phyloP scores from a whole-genome alignment of 441 rosid species.

The Metrosideros polymorpha region DNA sequence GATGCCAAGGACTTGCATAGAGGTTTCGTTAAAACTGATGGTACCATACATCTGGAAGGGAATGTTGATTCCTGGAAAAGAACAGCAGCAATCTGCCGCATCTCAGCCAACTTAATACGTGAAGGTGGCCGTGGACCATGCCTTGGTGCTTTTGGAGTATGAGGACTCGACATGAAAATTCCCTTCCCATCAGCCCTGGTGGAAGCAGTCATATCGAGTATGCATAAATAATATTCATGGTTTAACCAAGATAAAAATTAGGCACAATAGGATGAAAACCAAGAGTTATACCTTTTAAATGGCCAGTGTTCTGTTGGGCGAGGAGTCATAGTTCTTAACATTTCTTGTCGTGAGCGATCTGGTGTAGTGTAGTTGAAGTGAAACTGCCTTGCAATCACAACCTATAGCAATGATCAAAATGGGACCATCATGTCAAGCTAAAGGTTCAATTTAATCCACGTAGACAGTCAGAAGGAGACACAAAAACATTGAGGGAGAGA shows the following conservation, averaged over 20 bases:
- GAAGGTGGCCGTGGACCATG: slow-evolving; percentile 86
- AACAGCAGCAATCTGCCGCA: slow-evolving; percentile 83
- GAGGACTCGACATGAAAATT: slow-evolving; percentile 39
- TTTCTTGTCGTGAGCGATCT: slow-evolving; percentile 78
- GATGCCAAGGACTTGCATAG: slow-evolving; percentile 80
- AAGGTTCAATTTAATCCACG: not conserved
- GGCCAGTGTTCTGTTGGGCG: slow-evolving; percentile 80
- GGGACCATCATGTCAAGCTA: not conserved
- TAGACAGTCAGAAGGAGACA: not conserved
- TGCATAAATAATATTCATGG: not conserved
- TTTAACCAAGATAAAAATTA: not conserved
- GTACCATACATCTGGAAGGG: slow-evolving; percentile 65
- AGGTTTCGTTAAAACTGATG: slow-evolving; percentile 71
- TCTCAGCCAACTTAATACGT: slow-evolving; percentile 54
- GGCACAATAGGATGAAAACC: not conserved
- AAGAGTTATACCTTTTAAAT: slow-evolving; percentile 36
- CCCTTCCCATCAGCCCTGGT: slow-evolving; percentile 65
- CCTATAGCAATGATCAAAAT: slow-evolving; percentile 25
- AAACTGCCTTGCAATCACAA: slow-evolving; percentile 59
- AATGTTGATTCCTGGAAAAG: slow-evolving; percentile 82
- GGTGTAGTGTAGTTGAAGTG: slow-evolving; percentile 92
- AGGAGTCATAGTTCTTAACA: slow-evolving; percentile 66
- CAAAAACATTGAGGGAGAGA: not conserved
- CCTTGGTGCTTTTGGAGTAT: slow-evolving; percentile 86
- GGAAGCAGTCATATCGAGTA: not conserved